Conservation (phyloP, 768 basidiomycete species). For the Termitomyces sp. region DNA sequence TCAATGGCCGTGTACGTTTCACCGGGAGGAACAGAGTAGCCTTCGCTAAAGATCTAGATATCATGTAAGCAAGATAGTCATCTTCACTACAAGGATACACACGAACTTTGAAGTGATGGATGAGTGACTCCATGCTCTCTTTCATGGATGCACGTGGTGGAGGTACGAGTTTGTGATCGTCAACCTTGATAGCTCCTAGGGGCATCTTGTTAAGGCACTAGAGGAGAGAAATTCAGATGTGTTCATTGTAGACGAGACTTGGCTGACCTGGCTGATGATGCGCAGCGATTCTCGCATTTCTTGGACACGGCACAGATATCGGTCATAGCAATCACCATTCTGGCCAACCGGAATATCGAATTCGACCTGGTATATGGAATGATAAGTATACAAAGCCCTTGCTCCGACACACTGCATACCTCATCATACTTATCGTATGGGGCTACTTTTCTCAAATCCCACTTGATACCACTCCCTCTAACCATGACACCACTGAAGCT, state of each 20-base stretch:
- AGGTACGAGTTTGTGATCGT: conserved; percentile 96
- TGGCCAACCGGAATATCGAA: conserved; percentile 96
- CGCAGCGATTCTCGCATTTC: conserved; percentile 94
- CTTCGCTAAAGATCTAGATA: conserved; percentile 85
- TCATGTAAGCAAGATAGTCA: not conserved
- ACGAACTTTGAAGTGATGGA: conserved; percentile 94
- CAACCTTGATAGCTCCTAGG: conserved; percentile 85
- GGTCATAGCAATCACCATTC: conserved; percentile 97
- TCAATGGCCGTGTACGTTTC: conserved; percentile 98
- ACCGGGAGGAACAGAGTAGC: conserved; percentile 92
- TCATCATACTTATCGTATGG: conserved; percentile 98
- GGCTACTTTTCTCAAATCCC: conserved; percentile 88
- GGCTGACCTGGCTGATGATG: conserved; percentile 72
- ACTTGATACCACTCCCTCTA: conserved; percentile 86
- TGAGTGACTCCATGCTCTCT: conserved; percentile 96
- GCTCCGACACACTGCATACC: conserved; percentile 30
- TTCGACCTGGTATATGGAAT: conserved; percentile 57
- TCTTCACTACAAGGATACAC: not conserved
- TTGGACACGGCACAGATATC: conserved; percentile 95
- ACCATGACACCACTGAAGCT: conserved; percentile 97
- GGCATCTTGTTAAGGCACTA: conserved; percentile 98
- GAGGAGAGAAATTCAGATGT: not conserved
- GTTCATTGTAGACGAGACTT: not conserved
- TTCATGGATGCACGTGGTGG: conserved; percentile 98
- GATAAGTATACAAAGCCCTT: not conserved